Evolutionary conservation across 2,329 filamentous ascomycete genomes (phyloP).

Genomic region (Ophiostoma himal-ulmi): DNA sequence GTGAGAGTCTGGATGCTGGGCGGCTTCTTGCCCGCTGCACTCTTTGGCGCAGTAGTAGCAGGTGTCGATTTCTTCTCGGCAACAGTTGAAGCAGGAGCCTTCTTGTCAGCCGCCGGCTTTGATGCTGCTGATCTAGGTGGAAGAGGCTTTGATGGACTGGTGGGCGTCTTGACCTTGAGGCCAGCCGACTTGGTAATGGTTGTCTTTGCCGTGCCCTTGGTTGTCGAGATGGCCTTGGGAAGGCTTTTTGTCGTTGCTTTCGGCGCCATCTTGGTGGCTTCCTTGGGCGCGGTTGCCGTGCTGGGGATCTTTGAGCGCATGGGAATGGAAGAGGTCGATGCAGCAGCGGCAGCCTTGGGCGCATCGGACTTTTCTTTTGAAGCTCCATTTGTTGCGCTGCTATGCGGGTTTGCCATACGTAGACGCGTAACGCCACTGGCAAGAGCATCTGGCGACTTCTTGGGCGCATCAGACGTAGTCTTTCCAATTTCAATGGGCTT

Average conservation of each 20-base stretch:
- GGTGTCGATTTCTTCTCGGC: constrained; percentile 8
- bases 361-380: background rate
- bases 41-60: constrained; percentile 29
- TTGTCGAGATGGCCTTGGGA: constrained; percentile 33
- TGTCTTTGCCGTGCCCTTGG: constrained; percentile 34
- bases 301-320: constrained; percentile 12
- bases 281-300: constrained; percentile 16
- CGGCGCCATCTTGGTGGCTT: background rate
- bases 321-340: background rate
- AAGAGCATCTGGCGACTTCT: constrained; percentile 12
- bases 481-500: constrained; percentile 7
- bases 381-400: background rate
- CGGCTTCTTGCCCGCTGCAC: constrained; percentile 37
- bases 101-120: constrained; percentile 36
- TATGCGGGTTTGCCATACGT: background rate
- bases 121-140: constrained; percentile 29
- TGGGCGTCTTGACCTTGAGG: constrained; percentile 35
- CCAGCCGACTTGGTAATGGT: constrained; percentile 34
- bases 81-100: constrained; percentile 19
- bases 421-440: background rate
- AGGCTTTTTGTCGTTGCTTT: constrained; percentile 11
- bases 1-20: constrained; percentile 38
- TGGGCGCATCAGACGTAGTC: constrained; percentile 2
- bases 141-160: constrained; percentile 33
- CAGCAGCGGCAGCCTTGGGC: background rate